A percentile compares a stretch with the other conserved stretches of the same genome.
Conservation (phyloP, 2,329 filamentous ascomycete genomes). For the Scolecobasidium constrictum region DNA sequence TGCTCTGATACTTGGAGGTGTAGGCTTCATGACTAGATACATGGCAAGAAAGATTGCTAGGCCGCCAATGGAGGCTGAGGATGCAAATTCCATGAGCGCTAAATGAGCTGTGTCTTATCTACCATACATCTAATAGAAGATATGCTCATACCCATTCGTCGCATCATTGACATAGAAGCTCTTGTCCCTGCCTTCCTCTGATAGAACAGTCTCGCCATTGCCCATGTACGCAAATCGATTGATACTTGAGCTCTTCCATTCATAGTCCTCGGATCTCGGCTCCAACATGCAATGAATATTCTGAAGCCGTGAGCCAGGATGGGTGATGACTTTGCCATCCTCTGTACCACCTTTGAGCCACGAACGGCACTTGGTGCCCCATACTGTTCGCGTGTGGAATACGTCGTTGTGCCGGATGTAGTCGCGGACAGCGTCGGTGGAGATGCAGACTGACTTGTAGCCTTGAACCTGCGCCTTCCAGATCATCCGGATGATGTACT, state of each 20-base stretch:
- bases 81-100: no score
- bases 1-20: background rate
- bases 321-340: no score
- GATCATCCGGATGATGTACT: constrained; percentile 31
- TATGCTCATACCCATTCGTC: no score
- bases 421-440: constrained; percentile 20
- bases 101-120: no score
- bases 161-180: no score
- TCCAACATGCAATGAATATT: background rate
- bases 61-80: no score
- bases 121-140: no score
- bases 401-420: constrained; percentile 24
- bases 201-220: no score
- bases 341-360: constrained; percentile 27
- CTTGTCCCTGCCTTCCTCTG: no score
- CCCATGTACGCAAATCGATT: background rate
- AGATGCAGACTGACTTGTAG: constrained; percentile 8
- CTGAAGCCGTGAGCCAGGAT: background rate
- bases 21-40: background rate
- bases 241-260: background rate
- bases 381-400: constrained; percentile 25
- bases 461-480: constrained; percentile 22
- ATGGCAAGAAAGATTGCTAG: no score
- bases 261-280: background rate
- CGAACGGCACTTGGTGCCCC: constrained; percentile 21